Conservation (phyloP, 2,329 filamentous ascomycete species). For the Penicillium sp. region DNA sequence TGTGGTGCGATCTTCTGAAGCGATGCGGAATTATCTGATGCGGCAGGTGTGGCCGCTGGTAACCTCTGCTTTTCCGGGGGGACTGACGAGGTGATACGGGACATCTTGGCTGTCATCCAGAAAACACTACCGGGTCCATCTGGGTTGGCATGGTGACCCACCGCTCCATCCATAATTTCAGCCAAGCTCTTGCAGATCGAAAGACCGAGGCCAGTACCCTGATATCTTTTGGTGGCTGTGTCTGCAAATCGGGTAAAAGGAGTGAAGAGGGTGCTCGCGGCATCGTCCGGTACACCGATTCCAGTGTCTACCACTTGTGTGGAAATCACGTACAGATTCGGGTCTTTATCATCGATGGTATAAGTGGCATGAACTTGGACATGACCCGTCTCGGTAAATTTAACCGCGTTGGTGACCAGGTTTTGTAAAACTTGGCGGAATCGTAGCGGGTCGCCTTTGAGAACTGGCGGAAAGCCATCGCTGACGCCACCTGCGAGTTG, state of each 20-base stretch:
- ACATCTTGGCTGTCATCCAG: conserved; percentile 52
- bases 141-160: conserved; percentile 49
- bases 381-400: conserved; percentile 59
- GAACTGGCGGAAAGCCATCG: conserved; percentile 50
- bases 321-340: conserved; percentile 46
- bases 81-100: conserved; percentile 35
- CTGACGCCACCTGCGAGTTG: conserved; percentile 45
- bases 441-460: conserved; percentile 58
- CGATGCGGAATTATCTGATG: conserved; percentile 25
- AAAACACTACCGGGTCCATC: conserved; percentile 52
- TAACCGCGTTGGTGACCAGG: conserved; percentile 59
- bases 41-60: conserved; percentile 9
- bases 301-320: conserved; percentile 57
- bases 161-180: conserved; percentile 57
- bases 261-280: conserved; percentile 52
- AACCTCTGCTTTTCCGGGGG: conserved; percentile 29
- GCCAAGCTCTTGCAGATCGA: conserved; percentile 59
- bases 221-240: conserved; percentile 53
- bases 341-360: conserved; percentile 42
- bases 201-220: conserved; percentile 57
- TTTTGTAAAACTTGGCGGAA: conserved; percentile 65
- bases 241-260: conserved; percentile 58
- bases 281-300: conserved; percentile 52
- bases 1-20: conserved; percentile 40
- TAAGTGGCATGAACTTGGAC: conserved; percentile 49